Evolutionary conservation across 73 alveolate species (phyloP), one percentile per base, ranked within the genome.

Genomic region (Diophrys sp.): DNA sequence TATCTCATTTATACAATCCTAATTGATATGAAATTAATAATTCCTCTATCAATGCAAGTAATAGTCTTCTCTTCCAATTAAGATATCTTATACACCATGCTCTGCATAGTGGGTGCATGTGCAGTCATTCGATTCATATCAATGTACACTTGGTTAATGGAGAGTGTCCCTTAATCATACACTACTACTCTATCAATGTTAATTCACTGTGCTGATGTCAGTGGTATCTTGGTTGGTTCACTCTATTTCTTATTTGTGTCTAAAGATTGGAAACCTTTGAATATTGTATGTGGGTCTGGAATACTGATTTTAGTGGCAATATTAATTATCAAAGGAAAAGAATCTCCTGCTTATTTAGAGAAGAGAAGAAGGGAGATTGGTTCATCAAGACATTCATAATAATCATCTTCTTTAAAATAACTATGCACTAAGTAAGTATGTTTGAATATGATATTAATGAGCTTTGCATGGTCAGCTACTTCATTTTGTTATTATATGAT

Each of bases 401-500:
- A n/a, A n/a, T n/a, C n/a, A n/a, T n/a, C n/a, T n/a, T n/a, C n/a
- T n/a, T n/a, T n/a, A n/a, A n/a, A n/a, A n/a, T n/a, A n/a, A n/a
- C n/a, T n/a, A 18, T 44, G 62, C 18, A 44, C 5, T 44, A 44
- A 44, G 62, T 44, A 44, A 44, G 18, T 44, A 11, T 11, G 5
- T 18, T 11, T 5, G 18, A 44, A 44, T 44, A 44, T 44, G 5
- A 18, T 44, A 11, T 18, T 44, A 11, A 62, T 62, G 72, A 25
- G 32, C 11, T 14, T 62, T 2, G 26, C 32, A 2, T 62, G 72
- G 72, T 14, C 30, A 29, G 72, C 72, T 14, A 25, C 72, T 14
- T 75, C 76, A 18, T 75, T 75, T 56, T 26, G 55, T 31, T 75
- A 75, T 54, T 75, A 56, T 31, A 75, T 75, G 83, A 57, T 75